Conservation (phyloP, 163 green algal genomes). For the Scenedesmus sp. region DNA sequence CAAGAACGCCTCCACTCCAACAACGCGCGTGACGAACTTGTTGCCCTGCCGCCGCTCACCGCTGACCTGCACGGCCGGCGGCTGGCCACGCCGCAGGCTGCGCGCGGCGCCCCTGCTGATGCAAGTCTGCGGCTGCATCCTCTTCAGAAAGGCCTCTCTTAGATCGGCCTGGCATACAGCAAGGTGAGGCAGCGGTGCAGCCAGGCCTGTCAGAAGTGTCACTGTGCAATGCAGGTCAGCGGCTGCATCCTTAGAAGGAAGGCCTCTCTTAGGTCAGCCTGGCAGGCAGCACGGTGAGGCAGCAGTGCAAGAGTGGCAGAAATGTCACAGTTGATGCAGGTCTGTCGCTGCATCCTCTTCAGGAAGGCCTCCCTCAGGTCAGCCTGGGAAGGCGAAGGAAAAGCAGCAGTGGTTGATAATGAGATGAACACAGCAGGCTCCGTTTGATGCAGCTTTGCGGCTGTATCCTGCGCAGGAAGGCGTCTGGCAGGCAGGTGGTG, state of each 20-base stretch:
- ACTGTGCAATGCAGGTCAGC: too few relatives aligned
- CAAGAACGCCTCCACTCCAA: slow-evolving; percentile 67
- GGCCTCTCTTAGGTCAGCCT: slow-evolving; percentile 57
- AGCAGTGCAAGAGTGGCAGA: too few relatives aligned
- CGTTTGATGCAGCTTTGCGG: too few relatives aligned
- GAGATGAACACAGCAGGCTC: too few relatives aligned
- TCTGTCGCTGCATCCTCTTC: too few relatives aligned
- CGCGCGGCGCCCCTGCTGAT: slow-evolving; percentile 3
- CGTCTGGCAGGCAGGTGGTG: too few relatives aligned
- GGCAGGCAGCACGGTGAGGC: slow-evolving; percentile 39
- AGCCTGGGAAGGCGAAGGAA: slow-evolving; percentile 57
- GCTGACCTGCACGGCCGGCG: slow-evolving; percentile 54
- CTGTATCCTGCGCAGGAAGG: too few relatives aligned
- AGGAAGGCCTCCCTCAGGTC: too few relatives aligned
- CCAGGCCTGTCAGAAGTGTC: too few relatives aligned
- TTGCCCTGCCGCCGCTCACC: slow-evolving; percentile 69
- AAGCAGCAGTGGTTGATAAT: not conserved
- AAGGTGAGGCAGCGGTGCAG: not conserved
- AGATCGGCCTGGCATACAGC: slow-evolving; percentile 63
- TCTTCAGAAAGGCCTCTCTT: slow-evolving; percentile 59
- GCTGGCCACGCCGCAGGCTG: slow-evolving; percentile 56
- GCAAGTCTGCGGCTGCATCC: slow-evolving; percentile 60
- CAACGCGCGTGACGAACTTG: slow-evolving; percentile 66
- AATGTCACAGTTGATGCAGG: too few relatives aligned
- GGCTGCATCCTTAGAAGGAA: too few relatives aligned